A percentile compares a stretch with the other conserved stretches of the same genome.
phyloP scores from a whole-genome alignment of 148 eudicot genomes.

The Camellia japonica region DNA sequence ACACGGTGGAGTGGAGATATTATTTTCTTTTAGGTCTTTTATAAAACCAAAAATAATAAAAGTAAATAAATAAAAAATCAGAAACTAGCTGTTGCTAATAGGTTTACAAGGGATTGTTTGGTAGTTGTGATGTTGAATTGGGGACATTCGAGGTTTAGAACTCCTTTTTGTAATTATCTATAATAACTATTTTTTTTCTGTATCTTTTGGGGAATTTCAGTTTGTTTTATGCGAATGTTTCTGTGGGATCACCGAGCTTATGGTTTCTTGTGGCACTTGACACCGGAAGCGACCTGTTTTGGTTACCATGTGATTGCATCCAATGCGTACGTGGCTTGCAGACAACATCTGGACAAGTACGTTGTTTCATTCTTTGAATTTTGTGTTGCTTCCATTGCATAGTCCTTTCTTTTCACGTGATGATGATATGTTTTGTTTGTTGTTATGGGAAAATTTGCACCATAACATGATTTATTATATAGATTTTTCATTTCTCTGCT shows the following conservation, averaged over 20 bases:
- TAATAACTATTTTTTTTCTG: neutral
- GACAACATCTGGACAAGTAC: constrained; percentile 44
- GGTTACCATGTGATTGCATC: constrained; percentile 89
- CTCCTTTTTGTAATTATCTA: neutral
- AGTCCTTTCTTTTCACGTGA: neutral
- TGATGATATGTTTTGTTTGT: neutral
- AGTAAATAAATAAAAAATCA: no score
- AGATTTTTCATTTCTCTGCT: neutral
- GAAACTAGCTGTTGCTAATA: neutral
- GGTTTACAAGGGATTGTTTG: neutral
- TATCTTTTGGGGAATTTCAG: constrained; percentile 42
- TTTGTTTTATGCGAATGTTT: constrained; percentile 79
- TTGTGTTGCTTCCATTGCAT: constrained; percentile 5
- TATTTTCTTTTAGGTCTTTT: no score
- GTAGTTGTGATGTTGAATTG: neutral
- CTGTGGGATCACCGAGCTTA: constrained; percentile 69
- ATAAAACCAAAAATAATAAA: no score
- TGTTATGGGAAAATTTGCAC: neutral
- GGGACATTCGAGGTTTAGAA: neutral
- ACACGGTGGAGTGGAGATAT: neutral
- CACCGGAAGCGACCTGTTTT: constrained; percentile 85
- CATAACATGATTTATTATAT: neutral
- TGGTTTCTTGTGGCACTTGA: constrained; percentile 83
- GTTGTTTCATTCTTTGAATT: constrained; percentile 20
- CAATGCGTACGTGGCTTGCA: constrained; percentile 48